Conservation (phyloP, 1,139 yeast genomes). For the Magnusiomyces magnusii region DNA sequence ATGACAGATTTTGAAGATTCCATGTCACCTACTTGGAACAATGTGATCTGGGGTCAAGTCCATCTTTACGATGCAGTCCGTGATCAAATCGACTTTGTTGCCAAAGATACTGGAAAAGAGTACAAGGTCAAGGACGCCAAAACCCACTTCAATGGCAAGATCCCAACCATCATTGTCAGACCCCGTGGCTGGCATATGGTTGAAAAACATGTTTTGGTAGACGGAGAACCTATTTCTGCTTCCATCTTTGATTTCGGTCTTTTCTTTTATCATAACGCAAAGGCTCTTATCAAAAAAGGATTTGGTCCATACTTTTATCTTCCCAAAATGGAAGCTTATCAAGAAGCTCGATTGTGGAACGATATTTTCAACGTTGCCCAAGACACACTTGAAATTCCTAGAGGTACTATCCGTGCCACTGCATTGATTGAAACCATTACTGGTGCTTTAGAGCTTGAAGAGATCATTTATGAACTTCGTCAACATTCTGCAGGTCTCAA, state of each 20-base stretch:
- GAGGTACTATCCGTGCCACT: slow-evolving; percentile 75
- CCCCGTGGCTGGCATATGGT: slow-evolving; percentile 85
- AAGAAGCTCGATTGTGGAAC: slow-evolving; percentile 75
- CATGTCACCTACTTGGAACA: slow-evolving; percentile 91
- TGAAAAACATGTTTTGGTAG: slow-evolving; percentile 64
- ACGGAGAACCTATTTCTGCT: slow-evolving; percentile 69
- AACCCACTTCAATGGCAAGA: slow-evolving; percentile 36
- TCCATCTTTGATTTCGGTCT: slow-evolving; percentile 72
- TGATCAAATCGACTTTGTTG: slow-evolving; percentile 51
- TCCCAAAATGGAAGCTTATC: slow-evolving; percentile 76
- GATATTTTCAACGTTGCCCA: slow-evolving; percentile 64
- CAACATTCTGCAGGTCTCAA: slow-evolving; percentile 70
- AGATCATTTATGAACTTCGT: slow-evolving; percentile 66
- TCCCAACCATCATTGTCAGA: slow-evolving; percentile 73
- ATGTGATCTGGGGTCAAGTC: slow-evolving; percentile 82
- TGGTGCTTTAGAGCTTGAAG: slow-evolving; percentile 77
- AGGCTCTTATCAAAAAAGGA: slow-evolving; percentile 51
- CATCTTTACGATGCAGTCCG: slow-evolving; percentile 83
- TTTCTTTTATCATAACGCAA: slow-evolving; percentile 67
- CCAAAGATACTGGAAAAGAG: no score
- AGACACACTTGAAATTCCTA: slow-evolving; percentile 55
- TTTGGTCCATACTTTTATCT: slow-evolving; percentile 71
- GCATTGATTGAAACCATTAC: slow-evolving; percentile 69
- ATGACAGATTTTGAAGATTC: slow-evolving; percentile 97
- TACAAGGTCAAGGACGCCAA: slow-evolving; percentile 52